These are phyloP conservation scores for Xylaria sp. DNA, from an alignment of 2,329 filamentous ascomycete genomes.

Conservation along the genomic window DNA sequence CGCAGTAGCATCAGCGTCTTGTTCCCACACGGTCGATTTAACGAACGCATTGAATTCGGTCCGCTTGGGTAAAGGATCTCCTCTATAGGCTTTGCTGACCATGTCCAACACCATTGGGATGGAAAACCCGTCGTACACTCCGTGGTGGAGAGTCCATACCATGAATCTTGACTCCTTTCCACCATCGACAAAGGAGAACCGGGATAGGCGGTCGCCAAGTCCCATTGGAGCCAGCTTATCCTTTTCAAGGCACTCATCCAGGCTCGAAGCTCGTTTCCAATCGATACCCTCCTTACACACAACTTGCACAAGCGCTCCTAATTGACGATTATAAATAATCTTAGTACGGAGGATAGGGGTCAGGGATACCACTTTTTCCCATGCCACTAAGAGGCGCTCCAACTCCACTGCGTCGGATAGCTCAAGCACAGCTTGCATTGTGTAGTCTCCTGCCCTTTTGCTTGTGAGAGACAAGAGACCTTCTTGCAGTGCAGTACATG, in stretches of 20 bases:
- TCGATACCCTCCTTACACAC: neutral
- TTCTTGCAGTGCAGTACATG: slow-evolving; percentile 8
- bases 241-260: neutral
- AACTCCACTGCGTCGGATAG: neutral
- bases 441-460: slow-evolving; percentile 1
- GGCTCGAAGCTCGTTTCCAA: neutral
- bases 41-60: slow-evolving; percentile 7
- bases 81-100: slow-evolving; percentile 4
- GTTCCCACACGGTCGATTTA: neutral
- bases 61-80: neutral
- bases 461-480: neutral
- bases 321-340: slow-evolving; percentile 1
- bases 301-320: slow-evolving; percentile 2
- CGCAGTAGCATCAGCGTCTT: neutral
- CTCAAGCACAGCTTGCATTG: slow-evolving; percentile 10
- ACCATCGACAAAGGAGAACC: slow-evolving; percentile 1
- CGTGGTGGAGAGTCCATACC: slow-evolving; percentile 11
- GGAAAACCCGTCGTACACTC: neutral
- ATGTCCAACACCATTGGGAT: slow-evolving; percentile 4
- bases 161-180: slow-evolving; percentile 2
- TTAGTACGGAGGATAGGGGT: slow-evolving; percentile 6
- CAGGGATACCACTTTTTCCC: slow-evolving; percentile 1
- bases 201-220: slow-evolving; percentile 1
- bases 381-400: neutral
- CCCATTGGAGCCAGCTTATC: slow-evolving; percentile 3